Evolutionary conservation across 2,329 filamentous ascomycete species (phyloP), one percentile per base, ranked within the genome.

Genomic region (Saccharata proteae): DNA sequence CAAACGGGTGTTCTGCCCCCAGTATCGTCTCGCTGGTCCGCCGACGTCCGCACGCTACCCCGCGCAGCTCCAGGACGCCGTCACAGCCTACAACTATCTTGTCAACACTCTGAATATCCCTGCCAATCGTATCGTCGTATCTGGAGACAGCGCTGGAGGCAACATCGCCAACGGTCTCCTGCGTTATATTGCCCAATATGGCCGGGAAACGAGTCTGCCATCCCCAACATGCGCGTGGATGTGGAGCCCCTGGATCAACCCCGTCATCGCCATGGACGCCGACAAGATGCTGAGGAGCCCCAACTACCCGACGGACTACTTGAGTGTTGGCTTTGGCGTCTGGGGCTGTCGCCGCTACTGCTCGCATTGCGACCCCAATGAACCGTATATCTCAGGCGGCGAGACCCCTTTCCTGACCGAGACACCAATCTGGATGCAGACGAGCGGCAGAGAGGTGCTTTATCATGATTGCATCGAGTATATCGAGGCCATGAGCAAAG

Each of bases 81-180:
- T 71, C 25, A 59, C 64, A 0, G 41, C 52, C 4, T 68, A 66
- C 41, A 42, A 58, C 5, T 61, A 67, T 43, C 53, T 68, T 0
- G 36, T 65, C 8, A 43, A 56, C n/a, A 46, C 49, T 4, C 43
- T 62, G 10, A 37, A 48, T 1, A 52, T 69, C 24, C 42, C 58
- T 0, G 40, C 64, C 0, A 29, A 38, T 0, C 49, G 58, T 19
- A 62, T 69, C 33, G 47, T 61, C 1, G 11, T 70, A 0, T 58
- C 54, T 0, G 66, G 66, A 4, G 66, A 70, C 43, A 63, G 58
- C 19, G 65, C 66, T 0, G 66, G 66, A 32, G 65, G 48, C 1
- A 67, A 69, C 39, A 45, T 64, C 8, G 52, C 47, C 0, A 51
- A 67, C 14, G 51, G 52, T 0, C 44, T 69, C 10, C 47, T 69